Conservation (phyloP, 2,329 filamentous ascomycete genomes). For the Coniella lustricola region DNA sequence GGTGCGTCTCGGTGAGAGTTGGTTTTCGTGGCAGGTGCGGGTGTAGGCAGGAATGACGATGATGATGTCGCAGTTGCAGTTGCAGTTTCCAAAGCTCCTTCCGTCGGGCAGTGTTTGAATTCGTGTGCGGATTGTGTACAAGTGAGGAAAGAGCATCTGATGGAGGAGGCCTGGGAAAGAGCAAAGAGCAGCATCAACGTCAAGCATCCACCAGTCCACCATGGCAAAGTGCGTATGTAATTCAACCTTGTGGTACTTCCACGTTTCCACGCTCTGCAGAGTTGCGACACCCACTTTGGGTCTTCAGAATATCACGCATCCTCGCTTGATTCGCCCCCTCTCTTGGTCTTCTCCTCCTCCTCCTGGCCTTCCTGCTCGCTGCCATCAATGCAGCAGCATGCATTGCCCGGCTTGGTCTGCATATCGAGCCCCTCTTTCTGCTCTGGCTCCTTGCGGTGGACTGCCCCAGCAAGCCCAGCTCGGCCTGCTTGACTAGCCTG, state of each 20-base stretch:
- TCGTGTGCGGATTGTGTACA: too few species aligned
- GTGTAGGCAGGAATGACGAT: too few species aligned
- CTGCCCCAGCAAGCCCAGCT: neutral
- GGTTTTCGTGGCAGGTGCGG: too few species aligned
- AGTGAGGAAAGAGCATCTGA: too few species aligned
- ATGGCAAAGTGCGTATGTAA: neutral
- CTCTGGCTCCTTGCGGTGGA: too few species aligned
- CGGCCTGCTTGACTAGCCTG: conserved; percentile 6
- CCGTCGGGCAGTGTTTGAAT: neutral
- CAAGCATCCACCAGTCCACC: too few species aligned
- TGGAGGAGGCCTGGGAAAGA: too few species aligned
- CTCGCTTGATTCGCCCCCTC: conserved; percentile 9
- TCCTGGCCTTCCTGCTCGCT: neutral
- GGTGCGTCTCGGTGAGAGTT: neutral
- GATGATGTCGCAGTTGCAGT: too few species aligned
- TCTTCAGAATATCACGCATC: conserved; percentile 13
- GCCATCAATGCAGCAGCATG: neutral
- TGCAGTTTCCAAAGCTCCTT: too few species aligned
- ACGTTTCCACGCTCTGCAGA: conserved; percentile 3
- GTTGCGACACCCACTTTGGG: conserved; percentile 16
- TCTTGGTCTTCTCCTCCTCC: neutral
- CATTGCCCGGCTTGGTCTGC: conserved; percentile 2
- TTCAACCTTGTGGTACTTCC: neutral
- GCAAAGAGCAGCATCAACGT: too few species aligned
- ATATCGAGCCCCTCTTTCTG: conserved; percentile 1